Evolutionary conservation across 2,329 filamentous ascomycete genomes (phyloP).

Genomic region (Apiospora malaysiana): DNA sequence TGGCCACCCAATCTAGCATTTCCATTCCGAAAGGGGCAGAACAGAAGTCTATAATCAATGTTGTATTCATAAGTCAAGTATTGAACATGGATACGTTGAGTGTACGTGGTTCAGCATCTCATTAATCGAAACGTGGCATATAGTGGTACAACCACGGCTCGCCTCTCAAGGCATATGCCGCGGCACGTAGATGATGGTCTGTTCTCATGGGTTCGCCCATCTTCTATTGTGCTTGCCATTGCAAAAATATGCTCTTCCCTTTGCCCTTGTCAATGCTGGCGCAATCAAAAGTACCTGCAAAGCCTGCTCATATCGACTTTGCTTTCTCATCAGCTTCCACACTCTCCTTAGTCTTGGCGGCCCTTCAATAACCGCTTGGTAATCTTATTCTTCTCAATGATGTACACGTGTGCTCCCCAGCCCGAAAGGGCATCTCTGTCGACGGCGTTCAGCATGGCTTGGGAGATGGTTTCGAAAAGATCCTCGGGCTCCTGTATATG

Average conservation of each 20-base stretch:
- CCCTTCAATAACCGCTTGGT: conserved; percentile 98
- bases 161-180: conserved; percentile 1
- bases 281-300: background rate
- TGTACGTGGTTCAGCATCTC: conserved; percentile 12
- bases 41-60: background rate
- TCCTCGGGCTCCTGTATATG: conserved; percentile 77
- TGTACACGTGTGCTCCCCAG: conserved; percentile 98
- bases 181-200: conserved; percentile 12
- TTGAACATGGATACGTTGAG: background rate
- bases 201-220: conserved; percentile 1
- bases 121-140: conserved; percentile 15
- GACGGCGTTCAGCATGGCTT: conserved; percentile 92
- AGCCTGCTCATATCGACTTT: background rate
- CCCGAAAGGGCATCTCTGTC: conserved; percentile 96
- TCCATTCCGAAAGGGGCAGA: background rate
- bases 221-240: background rate
- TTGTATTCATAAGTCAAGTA: too few species aligned
- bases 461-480: conserved; percentile 97
- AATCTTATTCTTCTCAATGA: conserved; percentile 99
- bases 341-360: conserved; percentile 76
- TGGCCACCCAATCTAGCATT: background rate
- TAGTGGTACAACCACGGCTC: conserved; percentile 7
- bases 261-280: conserved; percentile 1
- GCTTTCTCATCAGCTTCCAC: background rate
- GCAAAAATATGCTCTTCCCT: conserved; percentile 6